Evolutionary conservation across 2,329 filamentous ascomycete genomes (phyloP), one percentile per base, ranked within the genome.

Genomic region (Herpomyces periplanetae): DNA sequence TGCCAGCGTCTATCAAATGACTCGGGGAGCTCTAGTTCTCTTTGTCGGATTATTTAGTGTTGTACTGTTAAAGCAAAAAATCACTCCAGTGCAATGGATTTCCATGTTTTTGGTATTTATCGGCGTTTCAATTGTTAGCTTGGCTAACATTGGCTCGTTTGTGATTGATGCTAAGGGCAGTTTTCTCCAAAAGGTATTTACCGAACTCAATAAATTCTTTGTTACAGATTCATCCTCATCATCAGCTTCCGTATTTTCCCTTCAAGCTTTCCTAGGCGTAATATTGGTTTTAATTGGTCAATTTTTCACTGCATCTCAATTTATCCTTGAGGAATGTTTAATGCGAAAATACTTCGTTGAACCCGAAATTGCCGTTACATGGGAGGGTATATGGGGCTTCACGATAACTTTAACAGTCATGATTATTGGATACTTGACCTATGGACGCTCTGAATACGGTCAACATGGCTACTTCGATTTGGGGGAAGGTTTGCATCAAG

Each of bases 1-100:
- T 6, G 69, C 80, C 2, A 84, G 68, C 24, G 88, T 96, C 32
- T 96, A 88, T 41, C 80, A 96, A 42, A 96, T 96, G 80, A 91
- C 75, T 1, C 51, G 80, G 23, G 80, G 80, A 5, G 80, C 80
- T 1, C 48, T 96, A 16, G 75, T 96, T 3, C 49, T 96, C 4
- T 96, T 96, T 30, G 80, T 96, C 9, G 80, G 80, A 0, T 43
- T 91, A 0, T 88, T 96, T 42, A 87, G 71, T 32, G 73, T 96
- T 11, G 31, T 85, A 6, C 91, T 96, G 37, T 45, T 96, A 22
- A 60, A 56, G 30, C 55, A 69, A 18, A 61, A 55, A 28, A 47
- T 96, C 13, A 53, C 58, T 24, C 35, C 64, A n/a, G 88, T 75
- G 44, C 80, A 96, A 37, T 96, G 80, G 80, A 43, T 66, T 22